Evolutionary conservation across 805 yeast species (phyloP).

Genomic region (Brettanomyces naardenensis): DNA sequence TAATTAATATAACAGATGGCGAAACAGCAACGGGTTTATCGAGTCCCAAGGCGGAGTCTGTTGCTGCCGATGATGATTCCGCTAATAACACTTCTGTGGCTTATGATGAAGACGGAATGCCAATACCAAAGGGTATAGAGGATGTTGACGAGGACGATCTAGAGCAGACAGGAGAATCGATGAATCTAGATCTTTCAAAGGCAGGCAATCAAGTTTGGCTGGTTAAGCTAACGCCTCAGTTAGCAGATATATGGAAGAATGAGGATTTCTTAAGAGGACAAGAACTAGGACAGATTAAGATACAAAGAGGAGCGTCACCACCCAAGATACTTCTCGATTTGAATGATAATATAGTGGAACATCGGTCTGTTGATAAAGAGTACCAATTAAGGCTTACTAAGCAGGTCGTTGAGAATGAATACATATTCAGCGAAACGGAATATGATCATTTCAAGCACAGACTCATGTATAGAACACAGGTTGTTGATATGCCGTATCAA

Average conservation of each 20-base stretch:
- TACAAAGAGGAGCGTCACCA: slow-evolving; percentile 37
- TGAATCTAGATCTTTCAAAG: slow-evolving; percentile 63
- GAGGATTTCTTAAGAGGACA: slow-evolving; percentile 58
- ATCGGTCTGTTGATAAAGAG: slow-evolving; percentile 65
- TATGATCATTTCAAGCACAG: slow-evolving; percentile 52
- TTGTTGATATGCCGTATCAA: slow-evolving; percentile 44
- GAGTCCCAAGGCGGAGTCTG: too few species aligned
- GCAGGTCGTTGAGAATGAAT: slow-evolving; percentile 77
- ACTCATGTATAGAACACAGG: slow-evolving; percentile 41
- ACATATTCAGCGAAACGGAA: slow-evolving; percentile 81
- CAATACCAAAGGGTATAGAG: slow-evolving; percentile 28
- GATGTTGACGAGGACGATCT: slow-evolving; percentile 27
- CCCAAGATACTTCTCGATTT: slow-evolving; percentile 50
- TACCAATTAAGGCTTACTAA: slow-evolving; percentile 76
- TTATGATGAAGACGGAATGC: slow-evolving; percentile 24
- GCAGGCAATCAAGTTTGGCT: slow-evolving; percentile 81
- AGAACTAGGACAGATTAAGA: slow-evolving; percentile 72
- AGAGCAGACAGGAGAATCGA: slow-evolving; percentile 48
- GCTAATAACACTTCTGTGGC: too few species aligned
- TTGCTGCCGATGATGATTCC: too few species aligned
- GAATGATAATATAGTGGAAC: slow-evolving; percentile 38
- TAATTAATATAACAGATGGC: too few species aligned
- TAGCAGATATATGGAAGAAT: slow-evolving; percentile 75
- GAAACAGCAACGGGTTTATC: too few species aligned
- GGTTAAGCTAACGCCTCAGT: slow-evolving; percentile 80